These are phyloP conservation scores for Quercus alba DNA, from an alignment of 306 rosid genomes.

Conservation along the genomic window DNA sequence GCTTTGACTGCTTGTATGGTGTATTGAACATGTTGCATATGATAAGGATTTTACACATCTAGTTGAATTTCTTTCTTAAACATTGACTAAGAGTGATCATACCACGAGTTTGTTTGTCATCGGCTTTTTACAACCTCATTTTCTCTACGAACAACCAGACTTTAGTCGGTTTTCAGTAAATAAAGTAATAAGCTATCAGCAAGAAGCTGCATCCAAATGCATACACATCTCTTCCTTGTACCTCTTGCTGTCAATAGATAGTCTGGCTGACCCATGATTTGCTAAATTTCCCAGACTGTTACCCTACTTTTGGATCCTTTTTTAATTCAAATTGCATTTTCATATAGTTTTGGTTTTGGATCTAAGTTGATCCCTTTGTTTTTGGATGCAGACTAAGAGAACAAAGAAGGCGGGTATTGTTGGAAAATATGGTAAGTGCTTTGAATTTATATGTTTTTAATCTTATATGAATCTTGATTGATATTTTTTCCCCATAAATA, in stretches of 20 bases:
- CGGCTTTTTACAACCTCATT: too few species aligned
- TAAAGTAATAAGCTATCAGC: too few species aligned
- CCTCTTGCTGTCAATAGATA: neutral
- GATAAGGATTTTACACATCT: neutral
- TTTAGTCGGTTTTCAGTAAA: too few species aligned
- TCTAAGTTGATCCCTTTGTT: neutral
- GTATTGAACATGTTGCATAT: neutral
- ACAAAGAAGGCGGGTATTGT: slow-evolving; percentile 95
- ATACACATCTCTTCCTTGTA: neutral
- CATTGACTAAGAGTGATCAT: neutral
- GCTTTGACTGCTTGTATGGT: too few species aligned
- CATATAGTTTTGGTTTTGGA: neutral
- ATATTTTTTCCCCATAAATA: neutral
- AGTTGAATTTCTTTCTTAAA: too few species aligned
- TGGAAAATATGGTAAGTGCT: slow-evolving; percentile 68
- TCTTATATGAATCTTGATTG: neutral
- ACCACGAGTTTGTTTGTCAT: too few species aligned
- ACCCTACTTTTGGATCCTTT: neutral
- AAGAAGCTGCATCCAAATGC: too few species aligned
- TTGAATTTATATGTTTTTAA: neutral
- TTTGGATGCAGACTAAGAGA: slow-evolving; percentile 72
- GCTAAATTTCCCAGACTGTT: neutral
- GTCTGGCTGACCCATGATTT: neutral
- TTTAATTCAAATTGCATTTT: neutral
- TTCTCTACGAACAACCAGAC: too few species aligned